Evolutionary conservation across 169 alveolate species (phyloP).

Genomic region (Plasmodium blacklocki): DNA sequence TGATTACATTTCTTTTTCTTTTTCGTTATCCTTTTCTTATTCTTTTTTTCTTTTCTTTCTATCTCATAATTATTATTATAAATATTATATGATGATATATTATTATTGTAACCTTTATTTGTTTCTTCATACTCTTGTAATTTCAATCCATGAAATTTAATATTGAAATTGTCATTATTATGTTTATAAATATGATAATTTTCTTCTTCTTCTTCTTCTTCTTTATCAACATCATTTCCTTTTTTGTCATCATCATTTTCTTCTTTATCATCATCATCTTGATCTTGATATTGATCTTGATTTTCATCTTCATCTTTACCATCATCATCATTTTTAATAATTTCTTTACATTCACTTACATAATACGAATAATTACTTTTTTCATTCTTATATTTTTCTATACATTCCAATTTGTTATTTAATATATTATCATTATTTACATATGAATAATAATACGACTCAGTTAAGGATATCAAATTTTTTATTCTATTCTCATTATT

Average conservation of each 20-base stretch:
- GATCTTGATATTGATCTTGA: too few relatives aligned
- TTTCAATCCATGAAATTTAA: too few relatives aligned
- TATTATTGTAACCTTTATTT: too few relatives aligned
- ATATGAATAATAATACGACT: slow-evolving; percentile 39
- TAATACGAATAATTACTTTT: slow-evolving; percentile 21
- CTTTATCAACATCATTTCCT: background rate
- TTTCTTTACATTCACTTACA: slow-evolving; percentile 10
- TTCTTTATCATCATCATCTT: background rate
- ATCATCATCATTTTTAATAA: background rate
- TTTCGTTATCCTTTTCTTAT: background rate
- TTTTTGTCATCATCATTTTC: background rate
- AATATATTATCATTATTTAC: slow-evolving; percentile 4
- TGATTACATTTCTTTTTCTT: slow-evolving; percentile 5
- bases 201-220: too few relatives aligned
- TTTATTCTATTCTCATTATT: slow-evolving; percentile 60
- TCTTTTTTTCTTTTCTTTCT: background rate
- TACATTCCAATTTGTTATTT: background rate
- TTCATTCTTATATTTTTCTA: slow-evolving; percentile 26
- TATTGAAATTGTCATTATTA: too few relatives aligned
- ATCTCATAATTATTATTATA: background rate
- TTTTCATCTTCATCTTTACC: background rate
- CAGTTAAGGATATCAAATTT: slow-evolving; percentile 30
- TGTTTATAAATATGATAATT: background rate
- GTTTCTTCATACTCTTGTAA: too few relatives aligned
- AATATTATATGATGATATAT: background rate